Evolutionary conservation across 169 alveolate species (phyloP).

Genomic region (Plasmodium gallinaceum): DNA sequence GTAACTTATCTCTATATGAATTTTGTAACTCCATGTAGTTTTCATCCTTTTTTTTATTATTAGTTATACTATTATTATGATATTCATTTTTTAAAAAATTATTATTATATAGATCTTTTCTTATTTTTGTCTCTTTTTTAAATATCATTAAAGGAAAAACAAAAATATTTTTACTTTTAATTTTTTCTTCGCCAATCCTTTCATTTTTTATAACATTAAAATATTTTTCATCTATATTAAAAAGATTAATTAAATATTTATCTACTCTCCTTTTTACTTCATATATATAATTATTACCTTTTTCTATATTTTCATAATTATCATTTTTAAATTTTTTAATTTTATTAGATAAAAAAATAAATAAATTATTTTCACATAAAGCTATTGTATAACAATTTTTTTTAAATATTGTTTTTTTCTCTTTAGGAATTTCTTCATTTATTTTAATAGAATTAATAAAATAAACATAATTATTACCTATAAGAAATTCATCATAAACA

Average conservation of each 20-base stretch:
- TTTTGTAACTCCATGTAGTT: no score
- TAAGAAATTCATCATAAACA: conserved; percentile 42
- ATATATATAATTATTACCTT: conserved; percentile 2
- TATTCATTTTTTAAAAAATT: no score
- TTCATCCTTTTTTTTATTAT: no score
- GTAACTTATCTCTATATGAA: no score
- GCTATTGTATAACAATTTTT: conserved; percentile 30
- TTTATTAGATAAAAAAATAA: conserved; percentile 23
- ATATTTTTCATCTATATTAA: conserved; percentile 9
- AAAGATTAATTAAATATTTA: conserved; percentile 2
- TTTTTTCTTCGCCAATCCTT: conserved; percentile 19
- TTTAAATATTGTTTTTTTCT: neutral
- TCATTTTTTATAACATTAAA: neutral
- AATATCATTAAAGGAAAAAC: conserved; percentile 15
- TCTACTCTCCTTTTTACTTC: conserved; percentile 9
- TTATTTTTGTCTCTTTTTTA: neutral
- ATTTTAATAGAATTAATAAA: conserved; percentile 22
- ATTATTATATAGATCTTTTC: neutral
- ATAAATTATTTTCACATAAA: conserved; percentile 38
- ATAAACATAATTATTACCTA: conserved; percentile 40
- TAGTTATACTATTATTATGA: no score
- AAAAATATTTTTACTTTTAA: conserved; percentile 20
- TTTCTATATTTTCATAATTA: neutral
- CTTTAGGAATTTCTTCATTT: neutral
- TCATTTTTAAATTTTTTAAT: neutral